Base-by-base conservation (phyloP, 768 basidiomycete species). In the Rubroboletus pulcherrimus region DNA sequence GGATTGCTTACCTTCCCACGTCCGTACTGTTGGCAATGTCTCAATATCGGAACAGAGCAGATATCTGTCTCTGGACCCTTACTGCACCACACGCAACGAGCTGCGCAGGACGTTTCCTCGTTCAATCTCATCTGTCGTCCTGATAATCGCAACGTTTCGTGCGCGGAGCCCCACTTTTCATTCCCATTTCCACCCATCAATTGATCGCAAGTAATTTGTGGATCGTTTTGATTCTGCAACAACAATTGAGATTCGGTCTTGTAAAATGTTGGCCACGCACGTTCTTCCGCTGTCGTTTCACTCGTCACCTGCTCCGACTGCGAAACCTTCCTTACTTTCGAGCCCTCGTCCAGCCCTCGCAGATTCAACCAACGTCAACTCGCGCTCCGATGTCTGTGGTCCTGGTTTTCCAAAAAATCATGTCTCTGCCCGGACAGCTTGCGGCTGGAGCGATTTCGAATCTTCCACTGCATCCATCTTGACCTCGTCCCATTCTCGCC, bases 81-180 rank as follows among this genome's bases (percentile, higher is more conserved):
- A 47, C 48, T 51, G 56, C 42, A 41, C 29, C 31, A 50, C 54
- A 54, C 62, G 51, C 51, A 59, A 60, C 68, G 64, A 61, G 53
- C 62, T 61, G 62, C 66, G 68, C 68, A 56, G 68, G 68, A 53
- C 68, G 68, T 64, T 62, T 53, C 44, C 58, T 56, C 54, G 67
- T 66, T 64, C 57, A 44, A 56, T 62, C 50, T 50, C 59, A 63
- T 60, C 57, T 38, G 44, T 50, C 54, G 31, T 51, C 57, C 38
- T 55, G 60, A 61, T 66, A 57, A 69, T 59, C 64, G 48, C 68
- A 59, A 60, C 66, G 44, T 59, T 63, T 55, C 37, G 39, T 26
- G 48, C 41, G 29, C 52, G 35, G 37, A 57, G 44, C 40, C 10
- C 48, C 17, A 34, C 46, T 58, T 48, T 53, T 17, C 48, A 29